Base-by-base conservation (phyloP, 345 rosid species). In the Citrus australasica region DNA sequence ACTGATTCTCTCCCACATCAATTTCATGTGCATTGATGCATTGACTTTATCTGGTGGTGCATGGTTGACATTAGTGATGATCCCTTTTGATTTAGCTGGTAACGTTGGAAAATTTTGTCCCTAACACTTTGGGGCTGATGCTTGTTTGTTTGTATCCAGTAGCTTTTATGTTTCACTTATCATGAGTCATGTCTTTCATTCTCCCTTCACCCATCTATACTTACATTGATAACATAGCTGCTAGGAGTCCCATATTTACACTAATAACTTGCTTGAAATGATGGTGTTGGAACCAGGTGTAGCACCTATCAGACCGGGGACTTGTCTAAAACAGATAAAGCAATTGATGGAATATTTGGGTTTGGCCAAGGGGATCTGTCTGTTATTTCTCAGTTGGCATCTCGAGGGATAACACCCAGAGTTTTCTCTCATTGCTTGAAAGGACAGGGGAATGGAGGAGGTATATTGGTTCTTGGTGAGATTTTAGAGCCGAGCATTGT, bases 281-380 rank as follows among this genome's bases (percentile, higher is more conserved):
- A 35, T 71, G 67, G 37, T 65, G 71, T 68, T 83, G 71, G 81
- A 74, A 89, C 83, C 85, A 97, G 99, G 79, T 97, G 99, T 87
- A 94, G 99, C 89, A 91, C 89, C 42, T 82, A 83, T 81, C 98
- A 94, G 73, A 88, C 92, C 4, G 98, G 98, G 61, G 98, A 93
- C 83, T 83, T 97, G 88, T 86, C 90, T 58, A 94, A 89, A 80
- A 83, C 97, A 61, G 97, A 93, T 9, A 94, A 94, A 89, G 98
- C 98, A 28, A 93, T 97, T 22, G 99, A 97, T 88, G 98, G 99
- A 73, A 97, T 97, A 76, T 89, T 97, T 81, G 99, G 99, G n/a
- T 97, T 94, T 67, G 99, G 99, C 73, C 95, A 78, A 78, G 98
- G 95, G 40, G 89, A 82, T 56, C 78, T 93, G 77, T 97, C 98